These are phyloP conservation scores for Favolaschia claudopus DNA, from an alignment of 768 basidiomycete species.

Conservation along the genomic window DNA sequence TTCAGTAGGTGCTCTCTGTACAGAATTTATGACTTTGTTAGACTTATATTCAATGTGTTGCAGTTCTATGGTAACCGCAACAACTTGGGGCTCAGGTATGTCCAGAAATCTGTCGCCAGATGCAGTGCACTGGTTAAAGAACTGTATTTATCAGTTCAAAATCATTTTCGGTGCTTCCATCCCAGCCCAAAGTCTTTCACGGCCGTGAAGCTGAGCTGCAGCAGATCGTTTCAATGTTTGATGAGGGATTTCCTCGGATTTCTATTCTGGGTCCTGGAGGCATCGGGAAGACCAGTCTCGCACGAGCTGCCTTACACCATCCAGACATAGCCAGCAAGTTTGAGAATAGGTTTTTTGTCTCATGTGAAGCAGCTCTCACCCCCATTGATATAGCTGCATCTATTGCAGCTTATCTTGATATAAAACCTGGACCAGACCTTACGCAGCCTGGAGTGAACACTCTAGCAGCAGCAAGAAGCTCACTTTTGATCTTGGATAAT, in stretches of 20 bases:
- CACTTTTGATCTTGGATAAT: constrained; percentile 9
- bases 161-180: constrained; percentile 5
- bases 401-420: neutral
- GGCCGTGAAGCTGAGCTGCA: constrained; percentile 5
- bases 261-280: neutral
- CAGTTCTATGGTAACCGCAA: neutral
- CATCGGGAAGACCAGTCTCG: constrained; percentile 7
- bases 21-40: neutral
- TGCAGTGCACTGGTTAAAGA: neutral
- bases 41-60: neutral
- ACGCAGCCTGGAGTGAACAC: neutral
- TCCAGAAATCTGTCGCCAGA: neutral
- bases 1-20: neutral
- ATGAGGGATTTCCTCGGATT: too few species aligned
- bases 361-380: neutral
- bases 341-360: neutral
- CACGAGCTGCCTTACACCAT: constrained; percentile 5
- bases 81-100: neutral
- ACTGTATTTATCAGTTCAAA: neutral
- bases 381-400: neutral
- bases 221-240: neutral
- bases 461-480: neutral
- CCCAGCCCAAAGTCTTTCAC: constrained; percentile 9
- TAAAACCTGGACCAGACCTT: neutral
- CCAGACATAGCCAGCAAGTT: neutral